Conservation (phyloP, 441 rosid species). For the Codiaeum variegatum region DNA sequence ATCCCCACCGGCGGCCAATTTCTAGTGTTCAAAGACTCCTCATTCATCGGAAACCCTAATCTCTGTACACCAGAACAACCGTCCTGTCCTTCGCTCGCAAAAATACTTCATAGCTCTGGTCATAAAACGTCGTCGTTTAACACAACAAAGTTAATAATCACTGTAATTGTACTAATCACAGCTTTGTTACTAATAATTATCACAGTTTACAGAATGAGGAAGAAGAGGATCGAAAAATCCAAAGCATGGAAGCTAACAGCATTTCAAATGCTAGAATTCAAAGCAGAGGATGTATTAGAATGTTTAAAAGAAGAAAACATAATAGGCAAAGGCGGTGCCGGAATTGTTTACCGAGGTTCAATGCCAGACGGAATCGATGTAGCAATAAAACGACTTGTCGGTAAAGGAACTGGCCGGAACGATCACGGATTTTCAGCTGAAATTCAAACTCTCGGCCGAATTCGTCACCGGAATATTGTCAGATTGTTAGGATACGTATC, state of each 20-base stretch:
- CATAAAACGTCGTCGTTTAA: constrained; percentile 30
- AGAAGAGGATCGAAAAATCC: constrained; percentile 41
- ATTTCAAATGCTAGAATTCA: constrained; percentile 70
- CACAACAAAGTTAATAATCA: constrained; percentile 43
- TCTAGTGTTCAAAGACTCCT: constrained; percentile 56
- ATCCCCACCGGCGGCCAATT: constrained; percentile 74
- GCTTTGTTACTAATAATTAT: constrained; percentile 36
- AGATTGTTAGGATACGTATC: constrained; percentile 73
- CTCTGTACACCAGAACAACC: constrained; percentile 48
- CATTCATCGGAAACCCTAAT: constrained; percentile 63
- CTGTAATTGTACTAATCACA: constrained; percentile 36
- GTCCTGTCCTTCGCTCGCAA: constrained; percentile 34
- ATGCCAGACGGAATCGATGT: constrained; percentile 67
- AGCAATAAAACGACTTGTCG: constrained; percentile 70
- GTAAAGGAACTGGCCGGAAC: constrained; percentile 58
- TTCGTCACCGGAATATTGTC: constrained; percentile 80
- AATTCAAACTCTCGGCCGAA: constrained; percentile 76
- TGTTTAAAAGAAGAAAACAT: constrained; percentile 83
- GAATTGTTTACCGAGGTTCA: constrained; percentile 77
- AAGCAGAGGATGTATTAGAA: constrained; percentile 69
- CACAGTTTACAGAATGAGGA: constrained; percentile 42
- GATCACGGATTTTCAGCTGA: constrained; percentile 94
- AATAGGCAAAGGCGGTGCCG: constrained; percentile 92
- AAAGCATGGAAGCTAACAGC: constrained; percentile 78
- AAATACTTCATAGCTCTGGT: constrained; percentile 21